Conservation (phyloP, 148 eudicot genomes). For the Arctostaphylos glauca region DNA sequence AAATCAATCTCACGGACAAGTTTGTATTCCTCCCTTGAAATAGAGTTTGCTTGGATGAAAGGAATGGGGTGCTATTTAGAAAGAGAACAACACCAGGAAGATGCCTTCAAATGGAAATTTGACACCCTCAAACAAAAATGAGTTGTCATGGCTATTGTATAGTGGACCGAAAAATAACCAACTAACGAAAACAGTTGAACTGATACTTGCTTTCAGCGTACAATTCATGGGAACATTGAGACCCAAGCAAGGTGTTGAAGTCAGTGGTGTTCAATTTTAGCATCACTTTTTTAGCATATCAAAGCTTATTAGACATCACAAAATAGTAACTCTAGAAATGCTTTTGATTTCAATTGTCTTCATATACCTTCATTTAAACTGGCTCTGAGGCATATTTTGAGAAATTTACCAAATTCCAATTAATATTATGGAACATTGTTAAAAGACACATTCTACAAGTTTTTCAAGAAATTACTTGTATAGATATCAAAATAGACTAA, state of each 20-base stretch:
- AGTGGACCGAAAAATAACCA: neutral
- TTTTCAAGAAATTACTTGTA: neutral
- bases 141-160: neutral
- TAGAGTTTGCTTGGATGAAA: neutral
- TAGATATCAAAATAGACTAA: neutral
- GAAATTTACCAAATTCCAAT: neutral
- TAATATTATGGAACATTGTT: neutral
- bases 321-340: neutral
- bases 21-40: neutral
- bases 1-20: neutral
- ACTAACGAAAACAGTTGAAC: slow-evolving; percentile 1
- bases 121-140: neutral
- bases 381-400: neutral
- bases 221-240: neutral
- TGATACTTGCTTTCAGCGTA: slow-evolving; percentile 1
- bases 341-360: neutral
- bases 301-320: neutral
- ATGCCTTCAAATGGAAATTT: neutral
- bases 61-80: neutral
- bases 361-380: neutral
- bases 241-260: neutral
- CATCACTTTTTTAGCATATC: neutral
- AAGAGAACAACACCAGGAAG: neutral
- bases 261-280: neutral
- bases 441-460: neutral